Evolutionary conservation across 2,329 filamentous ascomycete genomes (phyloP).

Genomic region (Aspergillus piperis): DNA sequence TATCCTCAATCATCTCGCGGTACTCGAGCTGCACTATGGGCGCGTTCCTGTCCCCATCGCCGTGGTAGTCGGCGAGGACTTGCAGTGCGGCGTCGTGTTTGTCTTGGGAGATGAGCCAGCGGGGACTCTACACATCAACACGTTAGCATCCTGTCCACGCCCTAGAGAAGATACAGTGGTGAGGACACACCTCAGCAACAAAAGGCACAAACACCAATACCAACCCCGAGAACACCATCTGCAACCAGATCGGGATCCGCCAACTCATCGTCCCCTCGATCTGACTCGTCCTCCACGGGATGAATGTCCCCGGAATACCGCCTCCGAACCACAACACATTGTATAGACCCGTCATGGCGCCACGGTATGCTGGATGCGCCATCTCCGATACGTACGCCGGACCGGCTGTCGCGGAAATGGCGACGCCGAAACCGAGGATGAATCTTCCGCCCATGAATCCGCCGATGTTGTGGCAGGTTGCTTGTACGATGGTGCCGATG

Average conservation of each 20-base stretch:
- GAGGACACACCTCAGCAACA: slow-evolving; percentile 43
- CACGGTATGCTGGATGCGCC: slow-evolving; percentile 39
- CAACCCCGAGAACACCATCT: slow-evolving; percentile 49
- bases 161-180: not conserved
- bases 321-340: slow-evolving; percentile 48
- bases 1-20: slow-evolving; percentile 42
- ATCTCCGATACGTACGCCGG: slow-evolving; percentile 42
- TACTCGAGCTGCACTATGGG: slow-evolving; percentile 38
- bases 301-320: slow-evolving; percentile 54
- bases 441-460: slow-evolving; percentile 36
- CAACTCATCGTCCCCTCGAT: slow-evolving; percentile 53
- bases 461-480: slow-evolving; percentile 26
- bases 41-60: slow-evolving; percentile 47
- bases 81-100: slow-evolving; percentile 58
- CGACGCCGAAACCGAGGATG: slow-evolving; percentile 34
- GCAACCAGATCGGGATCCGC: slow-evolving; percentile 61
- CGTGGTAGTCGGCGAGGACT: slow-evolving; percentile 62
- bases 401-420: slow-evolving; percentile 28
- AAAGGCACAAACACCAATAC: slow-evolving; percentile 55
- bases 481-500: slow-evolving; percentile 31
- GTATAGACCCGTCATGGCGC: slow-evolving; percentile 44
- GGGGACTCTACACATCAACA: slow-evolving; percentile 46
- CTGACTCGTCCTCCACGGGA: slow-evolving; percentile 44
- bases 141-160: not conserved
- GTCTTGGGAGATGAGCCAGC: slow-evolving; percentile 63